phyloP scores from a whole-genome alignment of 202 grass and related monocot species.

The Carex sylvatica region DNA sequence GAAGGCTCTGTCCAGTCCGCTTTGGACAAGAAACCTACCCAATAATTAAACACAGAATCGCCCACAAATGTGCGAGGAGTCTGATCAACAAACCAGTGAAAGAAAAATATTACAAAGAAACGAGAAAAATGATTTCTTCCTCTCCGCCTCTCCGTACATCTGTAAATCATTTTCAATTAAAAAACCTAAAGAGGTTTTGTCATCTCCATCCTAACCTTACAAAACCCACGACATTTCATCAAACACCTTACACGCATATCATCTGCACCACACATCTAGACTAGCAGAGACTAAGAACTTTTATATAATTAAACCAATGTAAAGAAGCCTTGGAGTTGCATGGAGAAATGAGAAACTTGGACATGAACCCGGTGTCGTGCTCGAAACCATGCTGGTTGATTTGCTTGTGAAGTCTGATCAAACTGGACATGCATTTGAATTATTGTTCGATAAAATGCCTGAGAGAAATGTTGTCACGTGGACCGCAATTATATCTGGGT shows the following conservation, averaged over 20 bases:
- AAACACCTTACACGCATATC: slow-evolving; percentile 14
- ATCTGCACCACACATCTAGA: no score
- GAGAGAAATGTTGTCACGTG: slow-evolving; percentile 64
- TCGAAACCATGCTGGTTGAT: slow-evolving; percentile 61
- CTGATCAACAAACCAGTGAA: no score
- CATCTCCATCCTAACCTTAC: slow-evolving; percentile 2
- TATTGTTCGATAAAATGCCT: slow-evolving; percentile 72
- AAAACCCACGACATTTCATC: not conserved
- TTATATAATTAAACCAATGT: slow-evolving; percentile 11
- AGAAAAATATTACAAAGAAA: not conserved
- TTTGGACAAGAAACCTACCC: no score
- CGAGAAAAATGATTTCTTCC: not conserved
- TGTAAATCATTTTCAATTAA: not conserved
- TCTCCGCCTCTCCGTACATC: not conserved
- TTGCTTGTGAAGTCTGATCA: slow-evolving; percentile 53
- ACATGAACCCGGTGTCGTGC: slow-evolving; percentile 32
- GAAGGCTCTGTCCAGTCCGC: no score
- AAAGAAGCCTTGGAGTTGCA: slow-evolving; percentile 29
- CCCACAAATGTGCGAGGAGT: no score
- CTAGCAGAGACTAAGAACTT: slow-evolving; percentile 14
- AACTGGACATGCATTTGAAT: slow-evolving; percentile 38
- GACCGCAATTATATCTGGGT: slow-evolving; percentile 69
- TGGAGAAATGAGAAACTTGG: slow-evolving; percentile 23
- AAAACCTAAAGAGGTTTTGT: not conserved
- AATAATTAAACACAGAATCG: no score